Conservation (phyloP, 2,329 filamentous ascomycete species). For the Cytospora leucostoma region DNA sequence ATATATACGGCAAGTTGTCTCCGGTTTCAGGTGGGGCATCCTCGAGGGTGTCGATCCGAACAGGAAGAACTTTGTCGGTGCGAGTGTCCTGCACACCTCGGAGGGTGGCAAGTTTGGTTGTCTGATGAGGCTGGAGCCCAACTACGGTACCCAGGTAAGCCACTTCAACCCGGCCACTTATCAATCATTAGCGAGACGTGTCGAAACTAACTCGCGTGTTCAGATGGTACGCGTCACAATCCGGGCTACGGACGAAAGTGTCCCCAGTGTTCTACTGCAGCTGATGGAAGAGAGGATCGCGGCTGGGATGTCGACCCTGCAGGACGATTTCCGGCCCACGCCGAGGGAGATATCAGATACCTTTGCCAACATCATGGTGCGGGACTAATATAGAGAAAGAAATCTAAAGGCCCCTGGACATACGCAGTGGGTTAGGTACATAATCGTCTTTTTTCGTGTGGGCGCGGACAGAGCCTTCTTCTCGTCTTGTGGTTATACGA, state of each 20-base stretch:
- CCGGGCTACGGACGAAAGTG: conserved; percentile 86
- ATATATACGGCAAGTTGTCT: conserved; percentile 72
- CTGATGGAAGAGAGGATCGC: conserved; percentile 84
- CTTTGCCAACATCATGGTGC: conserved; percentile 60
- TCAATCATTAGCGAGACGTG: neutral
- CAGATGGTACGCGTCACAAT: conserved; percentile 97
- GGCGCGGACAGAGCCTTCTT: conserved; percentile 12
- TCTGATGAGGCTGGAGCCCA: conserved; percentile 89
- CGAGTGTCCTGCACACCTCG: conserved; percentile 79
- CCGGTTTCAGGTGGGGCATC: conserved; percentile 88
- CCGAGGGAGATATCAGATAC: conserved; percentile 55
- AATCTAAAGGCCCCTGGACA: neutral
- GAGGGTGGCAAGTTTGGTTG: conserved; percentile 92
- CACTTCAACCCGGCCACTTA: neutral
- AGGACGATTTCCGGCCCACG: conserved; percentile 46
- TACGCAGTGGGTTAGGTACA: too few relatives aligned
- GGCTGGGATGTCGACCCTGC: conserved; percentile 47
- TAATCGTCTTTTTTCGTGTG: too few relatives aligned
- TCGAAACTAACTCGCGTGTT: conserved; percentile 30
- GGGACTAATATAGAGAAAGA: conserved; percentile 27
- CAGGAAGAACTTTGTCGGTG: conserved; percentile 88
- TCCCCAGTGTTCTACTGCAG: conserved; percentile 78
- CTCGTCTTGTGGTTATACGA: too few relatives aligned
- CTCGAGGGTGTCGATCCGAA: conserved; percentile 88
- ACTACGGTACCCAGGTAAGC: conserved; percentile 84